Percentiles rank a stretch among this genome's conserved stretches.
These are phyloP conservation scores for Diplodia seriata DNA, from an alignment of 2,329 filamentous ascomycete species.

Conservation along the genomic window DNA sequence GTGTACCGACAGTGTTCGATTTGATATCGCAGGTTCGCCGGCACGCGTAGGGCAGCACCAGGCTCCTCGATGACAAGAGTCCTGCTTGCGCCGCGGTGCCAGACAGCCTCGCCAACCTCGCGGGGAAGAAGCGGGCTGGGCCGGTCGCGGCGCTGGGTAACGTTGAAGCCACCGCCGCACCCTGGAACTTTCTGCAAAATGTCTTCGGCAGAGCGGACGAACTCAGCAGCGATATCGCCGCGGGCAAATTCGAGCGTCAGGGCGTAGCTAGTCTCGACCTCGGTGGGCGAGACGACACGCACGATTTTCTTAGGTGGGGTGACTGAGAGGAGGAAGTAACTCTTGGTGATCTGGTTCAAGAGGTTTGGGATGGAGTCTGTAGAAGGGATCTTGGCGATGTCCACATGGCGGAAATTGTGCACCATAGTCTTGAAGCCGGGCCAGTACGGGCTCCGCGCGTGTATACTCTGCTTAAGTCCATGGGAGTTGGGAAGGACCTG, in stretches of 20 bases:
- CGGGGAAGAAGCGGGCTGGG: background rate
- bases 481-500: background rate
- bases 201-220: background rate
- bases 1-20: constrained; percentile 14
- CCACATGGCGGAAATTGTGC: constrained; percentile 16
- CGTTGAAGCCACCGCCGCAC: constrained; percentile 2
- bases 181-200: background rate
- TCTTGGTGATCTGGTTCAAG: background rate
- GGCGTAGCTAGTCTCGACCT: background rate
- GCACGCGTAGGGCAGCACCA: constrained; percentile 7
- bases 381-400: background rate
- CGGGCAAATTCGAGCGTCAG: constrained; percentile 14
- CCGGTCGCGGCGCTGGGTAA: constrained; percentile 2
- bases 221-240: constrained; percentile 8
- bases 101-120: constrained; percentile 4
- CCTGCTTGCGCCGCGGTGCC: background rate
- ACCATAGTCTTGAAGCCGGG: background rate
- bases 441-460: constrained; percentile 5
- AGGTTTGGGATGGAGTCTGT: background rate
- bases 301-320: background rate
- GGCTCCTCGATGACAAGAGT: constrained; percentile 1
- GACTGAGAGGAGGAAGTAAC: constrained; percentile 4
- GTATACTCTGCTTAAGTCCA: constrained; percentile 4
- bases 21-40: constrained; percentile 13
- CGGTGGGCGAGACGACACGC: background rate